These are phyloP conservation scores for Boletus coccyginus DNA, from an alignment of 768 basidiomycete species.

Conservation along the genomic window DNA sequence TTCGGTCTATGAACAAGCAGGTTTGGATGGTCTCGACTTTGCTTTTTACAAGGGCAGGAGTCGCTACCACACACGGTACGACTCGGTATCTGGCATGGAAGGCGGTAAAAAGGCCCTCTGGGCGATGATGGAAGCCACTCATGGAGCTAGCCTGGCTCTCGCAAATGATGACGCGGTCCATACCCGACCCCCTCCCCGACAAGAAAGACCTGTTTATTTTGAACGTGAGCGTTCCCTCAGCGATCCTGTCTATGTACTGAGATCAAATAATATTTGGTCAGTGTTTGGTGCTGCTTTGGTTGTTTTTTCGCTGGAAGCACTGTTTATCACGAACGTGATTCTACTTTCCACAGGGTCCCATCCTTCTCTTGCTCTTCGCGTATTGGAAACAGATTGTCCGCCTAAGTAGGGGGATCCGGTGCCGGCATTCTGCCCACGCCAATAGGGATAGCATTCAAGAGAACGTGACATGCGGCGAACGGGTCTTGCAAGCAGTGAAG, in stretches of 20 bases:
- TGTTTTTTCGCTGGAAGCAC: slow-evolving; percentile 47
- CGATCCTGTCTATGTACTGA: not conserved
- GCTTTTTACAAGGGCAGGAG: slow-evolving; percentile 77
- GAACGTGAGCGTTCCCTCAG: slow-evolving; percentile 50
- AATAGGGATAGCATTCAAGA: slow-evolving; percentile 3
- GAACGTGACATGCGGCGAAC: slow-evolving; percentile 6
- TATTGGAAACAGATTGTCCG: slow-evolving; percentile 31
- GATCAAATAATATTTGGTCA: slow-evolving; percentile 24
- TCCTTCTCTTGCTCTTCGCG: slow-evolving; percentile 47
- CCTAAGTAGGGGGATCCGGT: slow-evolving; percentile 18
- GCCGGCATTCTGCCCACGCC: not conserved
- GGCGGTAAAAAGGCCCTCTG: slow-evolving; percentile 61
- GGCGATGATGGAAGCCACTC: slow-evolving; percentile 73
- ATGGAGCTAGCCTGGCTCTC: slow-evolving; percentile 53
- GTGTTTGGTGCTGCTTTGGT: slow-evolving; percentile 59
- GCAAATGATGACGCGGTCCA: slow-evolving; percentile 41
- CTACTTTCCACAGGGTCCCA: slow-evolving; percentile 63
- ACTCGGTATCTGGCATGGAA: slow-evolving; percentile 57
- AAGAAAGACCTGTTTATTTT: slow-evolving; percentile 56
- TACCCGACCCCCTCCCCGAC: slow-evolving; percentile 20
- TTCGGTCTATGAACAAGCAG: slow-evolving; percentile 55
- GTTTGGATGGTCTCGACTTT: slow-evolving; percentile 70
- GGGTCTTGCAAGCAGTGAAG: slow-evolving; percentile 26
- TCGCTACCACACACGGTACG: slow-evolving; percentile 74
- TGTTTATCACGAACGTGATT: slow-evolving; percentile 58